Conservation (phyloP, 371 early-diverging fungal species). For the Apophysomyces sp. region DNA sequence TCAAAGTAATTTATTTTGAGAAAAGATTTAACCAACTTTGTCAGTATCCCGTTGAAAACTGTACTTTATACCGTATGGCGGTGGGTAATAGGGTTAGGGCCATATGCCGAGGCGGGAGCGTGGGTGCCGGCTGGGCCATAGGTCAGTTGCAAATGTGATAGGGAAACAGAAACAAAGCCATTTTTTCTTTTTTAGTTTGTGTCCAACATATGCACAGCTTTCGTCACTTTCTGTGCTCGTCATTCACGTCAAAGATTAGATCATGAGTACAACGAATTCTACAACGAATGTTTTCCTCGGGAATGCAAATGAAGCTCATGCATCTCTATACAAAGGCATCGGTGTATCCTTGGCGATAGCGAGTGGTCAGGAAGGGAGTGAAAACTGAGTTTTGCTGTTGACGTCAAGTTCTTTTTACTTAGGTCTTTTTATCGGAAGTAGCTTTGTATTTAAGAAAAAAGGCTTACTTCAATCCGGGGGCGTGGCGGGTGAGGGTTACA, state of each 20-base stretch:
- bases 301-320: constrained; percentile 21
- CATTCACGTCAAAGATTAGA: neutral
- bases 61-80: too few relatives aligned
- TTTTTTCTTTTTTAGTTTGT: neutral
- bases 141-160: too few relatives aligned
- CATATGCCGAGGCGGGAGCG: too few relatives aligned
- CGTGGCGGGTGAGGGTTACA: constrained; percentile 79
- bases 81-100: too few relatives aligned
- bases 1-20: too few relatives aligned
- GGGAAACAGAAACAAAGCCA: neutral
- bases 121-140: too few relatives aligned
- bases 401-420: constrained; percentile 6
- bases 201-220: neutral
- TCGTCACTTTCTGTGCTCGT: neutral
- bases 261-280: constrained; percentile 6
- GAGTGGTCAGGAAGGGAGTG: constrained; percentile 41
- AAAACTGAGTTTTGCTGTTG: constrained; percentile 8
- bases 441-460: constrained; percentile 92
- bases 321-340: constrained; percentile 68
- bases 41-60: too few relatives aligned
- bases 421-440: constrained; percentile 85
- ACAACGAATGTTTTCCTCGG: constrained; percentile 22
- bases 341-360: constrained; percentile 83
- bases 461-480: constrained; percentile 73
- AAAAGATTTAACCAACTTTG: too few relatives aligned